Evolutionary conservation across 2,329 filamentous ascomycete genomes (phyloP), one percentile per base, ranked within the genome.

Genomic region (Botrytis pseudocinerea): DNA sequence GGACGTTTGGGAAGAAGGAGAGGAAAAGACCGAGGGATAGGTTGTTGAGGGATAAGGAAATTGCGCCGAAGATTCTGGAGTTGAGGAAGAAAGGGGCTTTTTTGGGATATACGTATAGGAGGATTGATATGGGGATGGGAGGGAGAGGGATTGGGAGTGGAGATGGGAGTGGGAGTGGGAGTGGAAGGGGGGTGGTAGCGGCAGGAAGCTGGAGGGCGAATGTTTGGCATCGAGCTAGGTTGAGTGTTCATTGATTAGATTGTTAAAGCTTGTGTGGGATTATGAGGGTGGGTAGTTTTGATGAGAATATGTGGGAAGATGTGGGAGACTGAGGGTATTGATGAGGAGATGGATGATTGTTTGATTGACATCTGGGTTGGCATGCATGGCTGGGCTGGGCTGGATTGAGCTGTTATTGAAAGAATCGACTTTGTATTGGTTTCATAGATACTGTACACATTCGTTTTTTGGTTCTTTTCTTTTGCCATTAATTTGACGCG

Each of bases 31-130:
- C 95, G 0, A 87, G 95, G n/a, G 96, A 99, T 82, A 92, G 92
- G 78, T 83, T 98, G 73, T 84, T 98, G 42, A 87, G 95, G 61
- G 95, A 98, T 81, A 87, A 86, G 40, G 83, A 85, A 14, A 87
- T 91, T 10, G 91, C 89, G 59, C 86, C 85, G 59, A 85, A 86
- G 25, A 94, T 92, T n/a, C 84, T 98, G 82, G 90, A 93, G 77
- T 87, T 96, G 76, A 88, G 96, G 74, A 97, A 95, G 82, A 88
- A 87, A 80, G 92, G 89, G 40, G 94, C 94, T 0, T 98, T 98
- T 82, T 83, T 97, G 75, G 95, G 95, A 0, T 99, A 99, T 81
- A 93, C 92, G 2, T 98, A 96, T 85, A 88, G 90, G 20, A 85
- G 90, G 64, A 85, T 85, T 61, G 76, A 76, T 44, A 70, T 72